Evolutionary conservation across 208 protist species (phyloP), one percentile per base, ranked within the genome.

Genomic region (Trypanosoma melophagium): DNA sequence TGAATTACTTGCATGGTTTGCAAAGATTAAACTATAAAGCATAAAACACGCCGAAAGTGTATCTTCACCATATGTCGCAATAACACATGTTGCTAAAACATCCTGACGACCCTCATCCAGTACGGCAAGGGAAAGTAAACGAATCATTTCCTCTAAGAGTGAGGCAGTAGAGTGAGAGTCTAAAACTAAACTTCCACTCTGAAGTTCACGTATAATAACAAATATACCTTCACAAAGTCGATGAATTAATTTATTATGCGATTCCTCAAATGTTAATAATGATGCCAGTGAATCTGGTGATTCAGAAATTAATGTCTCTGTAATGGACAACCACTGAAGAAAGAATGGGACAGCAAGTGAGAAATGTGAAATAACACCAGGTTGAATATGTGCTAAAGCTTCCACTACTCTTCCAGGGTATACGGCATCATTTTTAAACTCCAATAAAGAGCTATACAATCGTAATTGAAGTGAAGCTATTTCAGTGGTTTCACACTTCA

Each of bases 1-100:
- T 17, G 31, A 13, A 28, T 7, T 9, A 21, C 16, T 54, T 22
- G 45, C 59, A 47, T 72, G 62, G 10, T 45, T 25, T 25, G 66
- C 25, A 57, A 77, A 77, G 13, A 77, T 1, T 47, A 77, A 13
- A 47, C 60, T 63, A 42, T 64, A 68, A 0, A 77, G 25, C 66
- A 77, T 63, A 59, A 77, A 61, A 28, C 60, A 72, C 10, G 66
- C 66, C 5, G 71, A 71, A 50, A 72, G 17, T 13, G 40, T 55
- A 25, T 54, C 53, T 40, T 61, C 63, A 17, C 59, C 52, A 50
- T 71, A 31, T 45, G 42, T 56, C 4, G 56, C 19, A 62, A 77
- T 54, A 7, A 64, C 65, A 71, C 71, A 77, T 9, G 58, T 67
- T n/a, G 64, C 55, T 24, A 77, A 58, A 25, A 25, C 40, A 60